phyloP scores from a whole-genome alignment of 108 stramenopile genomes.

The Skeletonema menzelii region DNA sequence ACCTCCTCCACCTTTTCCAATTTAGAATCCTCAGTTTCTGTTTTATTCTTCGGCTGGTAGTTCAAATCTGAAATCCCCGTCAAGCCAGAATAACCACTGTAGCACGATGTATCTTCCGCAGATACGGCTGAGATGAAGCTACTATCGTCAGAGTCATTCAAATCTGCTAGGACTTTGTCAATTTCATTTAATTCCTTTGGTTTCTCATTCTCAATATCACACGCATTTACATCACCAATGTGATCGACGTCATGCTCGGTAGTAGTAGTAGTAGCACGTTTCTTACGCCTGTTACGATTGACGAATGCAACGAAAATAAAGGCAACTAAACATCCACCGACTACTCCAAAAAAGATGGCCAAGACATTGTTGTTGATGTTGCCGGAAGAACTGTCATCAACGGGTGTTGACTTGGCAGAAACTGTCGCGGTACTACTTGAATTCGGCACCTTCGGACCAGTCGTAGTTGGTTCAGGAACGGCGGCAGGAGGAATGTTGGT shows the following conservation, averaged over 20 bases:
- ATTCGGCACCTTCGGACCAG: neutral
- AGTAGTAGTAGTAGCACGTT: neutral
- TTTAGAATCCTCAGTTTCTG: neutral
- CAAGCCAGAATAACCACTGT: neutral
- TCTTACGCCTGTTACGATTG: neutral
- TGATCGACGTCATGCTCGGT: neutral
- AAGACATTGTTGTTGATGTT: neutral
- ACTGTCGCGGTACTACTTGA: neutral
- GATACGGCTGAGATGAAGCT: neutral
- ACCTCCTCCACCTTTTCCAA: neutral
- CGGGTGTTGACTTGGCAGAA: neutral
- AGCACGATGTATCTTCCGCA: neutral
- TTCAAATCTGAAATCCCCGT: conserved; percentile 1
- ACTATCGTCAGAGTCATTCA: neutral
- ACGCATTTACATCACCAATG: neutral
- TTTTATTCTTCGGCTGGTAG: neutral
- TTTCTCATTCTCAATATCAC: neutral
- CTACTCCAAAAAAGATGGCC: neutral
- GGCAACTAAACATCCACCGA: neutral
- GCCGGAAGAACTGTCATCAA: neutral
- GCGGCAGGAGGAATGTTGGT: too few relatives aligned
- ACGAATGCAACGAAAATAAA: neutral
- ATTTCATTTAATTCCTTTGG: neutral
- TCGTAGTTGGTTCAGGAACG: neutral
- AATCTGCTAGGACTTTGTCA: neutral